Evolutionary conservation across 2,329 filamentous ascomycete species (phyloP), one percentile per base, ranked within the genome.

Genomic region (Fonsecaea pedrosoi): DNA sequence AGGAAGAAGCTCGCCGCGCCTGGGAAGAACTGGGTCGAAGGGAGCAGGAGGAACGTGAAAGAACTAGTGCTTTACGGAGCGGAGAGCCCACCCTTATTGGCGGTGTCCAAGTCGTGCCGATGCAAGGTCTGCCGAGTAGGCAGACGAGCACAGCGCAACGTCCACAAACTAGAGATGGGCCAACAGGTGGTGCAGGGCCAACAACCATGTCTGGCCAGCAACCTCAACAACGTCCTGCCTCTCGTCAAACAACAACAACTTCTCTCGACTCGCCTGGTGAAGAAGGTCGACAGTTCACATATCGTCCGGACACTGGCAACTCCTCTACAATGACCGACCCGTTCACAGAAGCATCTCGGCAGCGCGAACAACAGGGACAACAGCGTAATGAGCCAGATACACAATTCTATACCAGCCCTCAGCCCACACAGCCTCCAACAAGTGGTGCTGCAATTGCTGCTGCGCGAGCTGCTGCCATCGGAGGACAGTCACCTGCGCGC

Each of bases 1-100:
- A 97, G 76, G 94, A 97, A 73, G 95, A 99, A 79, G 94, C 95
- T 8, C 89, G 94, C 40, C 88, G 95, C 65, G 95, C 95, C 1
- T 99, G 95, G 95, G 95, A 99, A 80, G 95, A 98, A 78, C 87
- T 99, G 1, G 95, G 95, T 30, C 87, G 94, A 60, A 88, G 93
- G 60, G 95, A 98, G 78, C 92, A 97, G 75, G 92, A 96, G 78
- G 94, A 97, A 78, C 88, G 94, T 5, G 94, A 97, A 70, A 87
- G 92, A 54, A 95, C 92, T 1, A 85, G 88, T 34, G 93, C 92
- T n/a, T 82, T 99, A 30, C 89, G 95, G 74, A 90, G 91, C 69
- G 95, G 95, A 6, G 89, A 93, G 67, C 92, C 94, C 13, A 97
- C 93, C 1, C 84, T 96, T 57, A 91, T 99, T 8, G 93, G 94